phyloP scores from a whole-genome alignment of 768 basidiomycete genomes.

The Tylopilus balloui region DNA sequence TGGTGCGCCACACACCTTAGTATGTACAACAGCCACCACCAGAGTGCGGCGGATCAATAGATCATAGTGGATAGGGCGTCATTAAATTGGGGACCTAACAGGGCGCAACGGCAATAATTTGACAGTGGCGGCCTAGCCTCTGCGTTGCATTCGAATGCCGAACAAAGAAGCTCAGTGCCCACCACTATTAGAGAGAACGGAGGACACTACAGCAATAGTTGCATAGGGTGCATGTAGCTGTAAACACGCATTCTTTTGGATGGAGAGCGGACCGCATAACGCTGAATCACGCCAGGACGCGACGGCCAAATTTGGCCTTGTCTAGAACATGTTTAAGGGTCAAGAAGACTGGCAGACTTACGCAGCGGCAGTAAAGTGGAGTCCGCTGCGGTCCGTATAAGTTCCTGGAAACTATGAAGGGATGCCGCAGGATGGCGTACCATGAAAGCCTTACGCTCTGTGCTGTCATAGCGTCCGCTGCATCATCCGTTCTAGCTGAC shows the following conservation, averaged over 20 bases:
- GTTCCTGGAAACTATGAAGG: not conserved
- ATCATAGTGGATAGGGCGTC: not conserved
- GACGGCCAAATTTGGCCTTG: constrained; percentile 11
- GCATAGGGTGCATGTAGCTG: too few species aligned
- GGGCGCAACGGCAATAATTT: not conserved
- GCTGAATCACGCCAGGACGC: not conserved
- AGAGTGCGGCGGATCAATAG: not conserved
- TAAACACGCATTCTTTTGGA: too few species aligned
- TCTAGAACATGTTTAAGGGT: not conserved
- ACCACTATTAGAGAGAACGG: too few species aligned
- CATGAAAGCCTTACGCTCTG: constrained; percentile 6
- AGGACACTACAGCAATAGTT: too few species aligned
- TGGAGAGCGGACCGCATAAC: not conserved
- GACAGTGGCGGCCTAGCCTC: too few species aligned
- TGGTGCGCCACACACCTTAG: not conserved
- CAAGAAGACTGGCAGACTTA: not conserved
- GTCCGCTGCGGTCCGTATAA: not conserved
- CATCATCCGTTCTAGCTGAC: constrained; percentile 8
- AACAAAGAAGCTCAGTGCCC: not conserved
- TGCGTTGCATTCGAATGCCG: not conserved
- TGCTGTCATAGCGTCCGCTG: not conserved
- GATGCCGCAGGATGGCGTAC: not conserved
- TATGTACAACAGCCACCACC: not conserved
- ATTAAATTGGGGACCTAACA: too few species aligned
- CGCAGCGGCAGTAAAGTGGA: not conserved